Percentiles rank a stretch among this genome's conserved stretches.
phyloP scores from a whole-genome alignment of 2,329 filamentous ascomycete species.

The Emydomyces testavorans region DNA sequence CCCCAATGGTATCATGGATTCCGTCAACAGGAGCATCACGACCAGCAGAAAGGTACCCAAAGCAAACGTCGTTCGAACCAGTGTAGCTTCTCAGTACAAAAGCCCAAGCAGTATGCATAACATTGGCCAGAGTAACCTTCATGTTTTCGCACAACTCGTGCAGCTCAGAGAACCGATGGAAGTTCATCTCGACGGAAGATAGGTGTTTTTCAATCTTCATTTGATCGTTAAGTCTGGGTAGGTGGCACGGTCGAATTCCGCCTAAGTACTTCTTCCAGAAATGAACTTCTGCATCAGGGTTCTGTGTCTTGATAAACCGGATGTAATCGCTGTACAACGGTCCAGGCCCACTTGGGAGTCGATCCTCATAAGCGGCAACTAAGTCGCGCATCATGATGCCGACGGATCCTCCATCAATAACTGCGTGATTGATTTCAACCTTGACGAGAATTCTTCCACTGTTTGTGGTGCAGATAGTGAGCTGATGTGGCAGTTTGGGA shows the following conservation, averaged over 20 bases:
- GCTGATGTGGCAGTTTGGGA: slow-evolving; percentile 28
- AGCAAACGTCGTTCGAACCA: slow-evolving; percentile 22
- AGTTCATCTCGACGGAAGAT: slow-evolving; percentile 8
- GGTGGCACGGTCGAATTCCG: slow-evolving; percentile 19
- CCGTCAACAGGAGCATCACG: slow-evolving; percentile 30
- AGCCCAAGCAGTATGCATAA: slow-evolving; percentile 22
- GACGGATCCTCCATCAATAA: slow-evolving; percentile 38
- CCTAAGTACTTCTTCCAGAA: slow-evolving; percentile 23
- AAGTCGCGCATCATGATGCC: slow-evolving; percentile 35
- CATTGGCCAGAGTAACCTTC: slow-evolving; percentile 19
- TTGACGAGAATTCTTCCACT: slow-evolving; percentile 27
- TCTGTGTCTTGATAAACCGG: slow-evolving; percentile 13
- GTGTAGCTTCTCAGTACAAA: slow-evolving; percentile 18
- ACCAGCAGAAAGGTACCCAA: slow-evolving; percentile 24
- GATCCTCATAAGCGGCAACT: slow-evolving; percentile 25
- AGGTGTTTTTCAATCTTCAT: slow-evolving; percentile 2
- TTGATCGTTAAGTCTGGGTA: slow-evolving; percentile 10
- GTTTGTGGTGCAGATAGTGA: slow-evolving; percentile 29
- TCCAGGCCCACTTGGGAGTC: slow-evolving; percentile 10
- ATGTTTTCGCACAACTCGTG: slow-evolving; percentile 13
- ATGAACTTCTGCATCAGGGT: slow-evolving; percentile 12
- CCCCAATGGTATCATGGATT: slow-evolving; percentile 33
- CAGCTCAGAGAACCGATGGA: slow-evolving; percentile 12
- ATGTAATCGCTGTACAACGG: slow-evolving; percentile 17
- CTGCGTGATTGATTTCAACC: slow-evolving; percentile 37